phyloP scores from a whole-genome alignment of 495 filamentous ascomycete genomes.

The Neurospora tetraspora region DNA sequence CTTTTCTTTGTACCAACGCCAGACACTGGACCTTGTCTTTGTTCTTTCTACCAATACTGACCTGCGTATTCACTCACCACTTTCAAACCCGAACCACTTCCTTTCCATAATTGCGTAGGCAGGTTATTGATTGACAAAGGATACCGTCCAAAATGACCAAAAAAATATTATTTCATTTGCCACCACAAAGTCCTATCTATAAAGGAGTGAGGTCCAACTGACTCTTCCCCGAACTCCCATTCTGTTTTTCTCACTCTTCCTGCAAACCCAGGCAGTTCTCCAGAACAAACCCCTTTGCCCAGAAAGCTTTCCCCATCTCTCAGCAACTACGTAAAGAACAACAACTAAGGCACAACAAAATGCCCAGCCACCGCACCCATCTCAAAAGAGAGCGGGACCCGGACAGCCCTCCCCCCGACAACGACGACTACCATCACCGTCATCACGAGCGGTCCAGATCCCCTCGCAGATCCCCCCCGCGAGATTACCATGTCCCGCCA shows the following conservation, averaged over 20 bases:
- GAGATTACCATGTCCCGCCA: too few species aligned
- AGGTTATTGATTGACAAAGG: background rate
- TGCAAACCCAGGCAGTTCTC: background rate
- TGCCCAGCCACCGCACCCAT: background rate
- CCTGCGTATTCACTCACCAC: background rate
- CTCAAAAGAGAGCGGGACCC: background rate
- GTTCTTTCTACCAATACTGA: background rate
- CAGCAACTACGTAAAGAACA: background rate
- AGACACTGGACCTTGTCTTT: background rate
- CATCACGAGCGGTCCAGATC: background rate
- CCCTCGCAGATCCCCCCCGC: background rate
- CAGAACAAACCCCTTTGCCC: background rate
- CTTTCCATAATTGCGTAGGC: too few species aligned
- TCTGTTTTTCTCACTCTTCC: background rate
- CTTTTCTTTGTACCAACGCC: background rate
- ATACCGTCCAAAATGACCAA: background rate
- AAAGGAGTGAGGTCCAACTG: background rate
- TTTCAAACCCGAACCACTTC: background rate
- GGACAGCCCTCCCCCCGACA: background rate
- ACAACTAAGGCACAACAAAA: background rate
- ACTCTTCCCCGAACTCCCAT: background rate
- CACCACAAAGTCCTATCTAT: background rate
- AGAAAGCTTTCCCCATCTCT: background rate
- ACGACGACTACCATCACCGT: background rate
- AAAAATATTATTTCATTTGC: background rate